A percentile compares a stretch with the other conserved stretches of the same genome.
These are phyloP conservation scores for Theileria annulata DNA, from an alignment of 169 alveolate species.

Conservation along the genomic window DNA sequence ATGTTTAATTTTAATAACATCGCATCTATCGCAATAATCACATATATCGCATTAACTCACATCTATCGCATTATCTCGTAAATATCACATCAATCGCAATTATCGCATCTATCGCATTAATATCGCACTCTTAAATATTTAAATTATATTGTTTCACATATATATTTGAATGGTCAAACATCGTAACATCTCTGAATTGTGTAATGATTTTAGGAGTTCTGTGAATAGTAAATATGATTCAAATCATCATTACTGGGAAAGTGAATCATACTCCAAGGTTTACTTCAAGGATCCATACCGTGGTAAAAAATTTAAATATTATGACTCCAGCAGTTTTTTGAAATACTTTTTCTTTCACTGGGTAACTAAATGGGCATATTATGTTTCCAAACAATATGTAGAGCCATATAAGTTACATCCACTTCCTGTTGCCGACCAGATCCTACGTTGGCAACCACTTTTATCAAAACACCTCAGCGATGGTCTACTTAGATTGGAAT, in stretches of 20 bases:
- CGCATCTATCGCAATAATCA: too few species aligned
- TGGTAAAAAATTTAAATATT: neutral
- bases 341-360: constrained; percentile 39
- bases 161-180: too few species aligned
- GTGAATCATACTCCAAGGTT: neutral
- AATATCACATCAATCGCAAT: too few species aligned
- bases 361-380: constrained; percentile 33
- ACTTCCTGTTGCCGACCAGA: constrained; percentile 50
- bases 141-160: too few species aligned
- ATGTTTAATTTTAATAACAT: too few species aligned
- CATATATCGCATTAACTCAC: too few species aligned
- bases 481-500: constrained; percentile 32
- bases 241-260: constrained; percentile 12
- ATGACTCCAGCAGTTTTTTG: constrained; percentile 22
- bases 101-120: too few species aligned
- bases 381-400: constrained; percentile 11
- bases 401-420: constrained; percentile 36
- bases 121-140: too few species aligned
- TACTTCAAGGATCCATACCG: neutral
- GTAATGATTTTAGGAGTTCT: too few species aligned
- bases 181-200: too few species aligned
- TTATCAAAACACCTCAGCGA: constrained; percentile 58
- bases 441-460: constrained; percentile 53
- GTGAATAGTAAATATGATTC: neutral
- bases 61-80: too few species aligned